Percentiles rank a stretch among this genome's conserved stretches.
phyloP scores from a whole-genome alignment of 2,329 filamentous ascomycete genomes.

The Phialophora macrospora region DNA sequence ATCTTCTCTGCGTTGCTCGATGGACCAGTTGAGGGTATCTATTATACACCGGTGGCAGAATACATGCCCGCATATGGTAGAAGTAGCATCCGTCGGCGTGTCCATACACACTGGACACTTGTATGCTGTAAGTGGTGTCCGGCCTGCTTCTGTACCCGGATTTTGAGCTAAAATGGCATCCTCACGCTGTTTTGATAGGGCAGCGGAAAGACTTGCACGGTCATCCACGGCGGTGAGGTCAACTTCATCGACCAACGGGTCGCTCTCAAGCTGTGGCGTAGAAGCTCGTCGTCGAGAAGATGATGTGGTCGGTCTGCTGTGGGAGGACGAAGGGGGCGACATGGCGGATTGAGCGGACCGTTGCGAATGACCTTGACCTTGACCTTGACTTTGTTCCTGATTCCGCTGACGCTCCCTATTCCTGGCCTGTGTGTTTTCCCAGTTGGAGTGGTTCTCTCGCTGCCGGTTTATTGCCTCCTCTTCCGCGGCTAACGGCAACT shows the following conservation, averaged over 20 bases:
- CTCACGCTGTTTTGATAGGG: constrained; percentile 58
- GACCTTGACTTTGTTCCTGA: constrained; percentile 3
- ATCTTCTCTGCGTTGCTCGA: constrained; percentile 53
- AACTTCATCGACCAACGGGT: constrained; percentile 51
- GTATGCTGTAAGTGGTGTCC: constrained; percentile 53
- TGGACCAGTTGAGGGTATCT: constrained; percentile 62
- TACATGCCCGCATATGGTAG: constrained; percentile 65
- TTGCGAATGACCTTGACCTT: constrained; percentile 10
- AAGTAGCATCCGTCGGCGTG: constrained; percentile 62
- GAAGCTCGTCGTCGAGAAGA: constrained; percentile 6
- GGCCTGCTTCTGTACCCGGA: constrained; percentile 41
- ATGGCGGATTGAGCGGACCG: constrained; percentile 9
- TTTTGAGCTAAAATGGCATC: constrained; percentile 55
- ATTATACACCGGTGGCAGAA: constrained; percentile 69
- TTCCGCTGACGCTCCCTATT: constrained; percentile 25
- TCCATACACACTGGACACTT: constrained; percentile 70
- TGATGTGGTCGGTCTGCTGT: constrained; percentile 4
- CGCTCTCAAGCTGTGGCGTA: not conserved
- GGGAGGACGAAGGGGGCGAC: constrained; percentile 30
- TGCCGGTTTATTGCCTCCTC: constrained; percentile 36
- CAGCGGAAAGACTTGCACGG: constrained; percentile 48
- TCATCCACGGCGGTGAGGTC: constrained; percentile 56
- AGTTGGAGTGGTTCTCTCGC: constrained; percentile 35
- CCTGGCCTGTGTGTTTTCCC: constrained; percentile 34
- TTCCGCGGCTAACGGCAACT: constrained; percentile 21